A percentile compares a stretch with the other conserved stretches of the same genome.
Conservation (phyloP, 768 basidiomycete genomes). For the Suillus subalutaceus region DNA sequence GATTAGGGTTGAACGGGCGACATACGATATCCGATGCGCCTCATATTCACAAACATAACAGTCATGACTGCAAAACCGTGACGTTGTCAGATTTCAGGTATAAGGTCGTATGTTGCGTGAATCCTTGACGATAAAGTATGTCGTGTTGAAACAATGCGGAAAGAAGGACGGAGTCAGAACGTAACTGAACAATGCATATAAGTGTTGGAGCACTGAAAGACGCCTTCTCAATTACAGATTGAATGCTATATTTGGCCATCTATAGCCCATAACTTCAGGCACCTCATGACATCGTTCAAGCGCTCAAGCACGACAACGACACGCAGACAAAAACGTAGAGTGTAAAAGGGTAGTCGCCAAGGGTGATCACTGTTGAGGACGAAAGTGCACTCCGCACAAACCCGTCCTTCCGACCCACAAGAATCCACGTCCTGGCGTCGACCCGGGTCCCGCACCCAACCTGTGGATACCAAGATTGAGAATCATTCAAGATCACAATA, state of each 20-base stretch:
- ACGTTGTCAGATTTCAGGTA: conserved; percentile 1
- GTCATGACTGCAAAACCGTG: conserved; percentile 47
- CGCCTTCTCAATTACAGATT: not conserved
- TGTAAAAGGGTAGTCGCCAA: not conserved
- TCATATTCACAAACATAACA: conserved; percentile 58
- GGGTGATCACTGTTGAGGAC: not conserved
- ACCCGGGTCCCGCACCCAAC: too few relatives aligned
- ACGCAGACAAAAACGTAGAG: not conserved
- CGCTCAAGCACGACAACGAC: not conserved
- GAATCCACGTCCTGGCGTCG: too few relatives aligned
- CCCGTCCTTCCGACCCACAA: not conserved
- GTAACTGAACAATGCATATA: not conserved
- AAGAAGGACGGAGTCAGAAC: not conserved
- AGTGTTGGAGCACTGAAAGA: not conserved
- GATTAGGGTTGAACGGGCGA: conserved; percentile 9
- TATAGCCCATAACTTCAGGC: not conserved
- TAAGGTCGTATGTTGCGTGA: not conserved
- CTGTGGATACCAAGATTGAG: too few relatives aligned
- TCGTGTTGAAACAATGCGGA: not conserved
- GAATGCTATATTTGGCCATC: conserved; percentile 8
- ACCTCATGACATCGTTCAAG: not conserved
- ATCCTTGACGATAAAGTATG: not conserved
- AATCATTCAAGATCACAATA: not conserved
- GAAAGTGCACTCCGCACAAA: not conserved
- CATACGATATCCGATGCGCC: conserved; percentile 56